Base-by-base conservation (phyloP, 495 filamentous ascomycete species). In the Annulohypoxylon maeteangense region DNA sequence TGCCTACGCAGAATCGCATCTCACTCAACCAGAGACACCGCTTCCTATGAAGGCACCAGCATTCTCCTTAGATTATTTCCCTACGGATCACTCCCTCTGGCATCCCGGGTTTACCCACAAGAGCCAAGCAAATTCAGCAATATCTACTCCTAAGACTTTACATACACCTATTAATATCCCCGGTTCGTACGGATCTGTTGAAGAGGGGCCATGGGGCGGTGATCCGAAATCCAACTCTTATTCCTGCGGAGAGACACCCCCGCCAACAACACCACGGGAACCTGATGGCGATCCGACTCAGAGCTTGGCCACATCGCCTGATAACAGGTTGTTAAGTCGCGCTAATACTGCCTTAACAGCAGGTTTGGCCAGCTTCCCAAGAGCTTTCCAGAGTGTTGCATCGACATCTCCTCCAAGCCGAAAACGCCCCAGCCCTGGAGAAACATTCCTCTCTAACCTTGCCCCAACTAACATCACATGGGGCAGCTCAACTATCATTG, bases 261-360 rank as follows among this genome's bases (percentile, higher is more conserved):
- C 92, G 0, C 67, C 78, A 3, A 81, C 77, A 36, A 72, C 71
- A 8, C 67, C 63, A 16, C 77, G 75, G 32, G 80, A 79, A 1
- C 68, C 78, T 4, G 79, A 82, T 7, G 65, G 58, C 11, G 76
- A 79, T 20, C 78, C 77, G 36, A 82, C 86, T n/a, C 85, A 88
- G 0, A 90, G 87, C 75, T 78, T 91, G 20, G 93, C 92, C 0
- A 89, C 88, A 0, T 96, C 92, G 14, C 91, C 93, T 12, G 92
- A 87, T 74, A 87, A 86, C 66, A 83, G 81, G 34, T 72, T 72
- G 32, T 78, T 86, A 20, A 80, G 79, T 51, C 85, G 80, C 12
- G 79, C 87, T 23, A 87, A 87, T 68, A 87, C 89, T 8, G 87
- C 86, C 20, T 77, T 91, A 27, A 84, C 86, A 3, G 90, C 88